Percentiles rank a stretch among this genome's conserved stretches.
phyloP scores from a whole-genome alignment of 768 basidiomycete species.

The Crepidotus variabilis region DNA sequence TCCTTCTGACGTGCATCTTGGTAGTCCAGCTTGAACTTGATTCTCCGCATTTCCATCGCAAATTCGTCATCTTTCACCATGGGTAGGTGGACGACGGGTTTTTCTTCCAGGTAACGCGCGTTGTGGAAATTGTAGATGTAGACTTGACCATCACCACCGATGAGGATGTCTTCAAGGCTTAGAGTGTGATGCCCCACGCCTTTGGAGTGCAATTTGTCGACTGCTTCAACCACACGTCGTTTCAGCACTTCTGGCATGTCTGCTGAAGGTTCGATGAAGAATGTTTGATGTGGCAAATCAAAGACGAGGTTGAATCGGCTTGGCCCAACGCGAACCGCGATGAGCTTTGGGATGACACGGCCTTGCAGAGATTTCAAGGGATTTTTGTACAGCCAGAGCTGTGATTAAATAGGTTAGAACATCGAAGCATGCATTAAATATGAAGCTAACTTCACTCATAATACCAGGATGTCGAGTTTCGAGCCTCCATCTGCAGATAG shows the following conservation, averaged over 20 bases:
- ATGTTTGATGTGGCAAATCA: constrained; percentile 52
- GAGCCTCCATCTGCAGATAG: not conserved
- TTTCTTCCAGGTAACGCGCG: constrained; percentile 24
- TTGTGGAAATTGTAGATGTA: constrained; percentile 54
- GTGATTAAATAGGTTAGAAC: not conserved
- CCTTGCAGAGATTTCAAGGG: constrained; percentile 53
- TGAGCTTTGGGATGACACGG: constrained; percentile 46
- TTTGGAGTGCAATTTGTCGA: constrained; percentile 40
- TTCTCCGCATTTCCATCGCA: constrained; percentile 48
- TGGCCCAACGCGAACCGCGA: constrained; percentile 41
- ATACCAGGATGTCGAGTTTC: constrained; percentile 3
- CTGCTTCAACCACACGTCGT: constrained; percentile 46
- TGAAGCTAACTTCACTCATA: not conserved
- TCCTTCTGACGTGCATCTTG: constrained; percentile 21
- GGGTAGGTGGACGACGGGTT: constrained; percentile 28
- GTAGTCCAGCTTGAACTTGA: constrained; percentile 51
- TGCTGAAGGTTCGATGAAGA: constrained; percentile 60
- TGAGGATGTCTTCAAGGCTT: constrained; percentile 49
- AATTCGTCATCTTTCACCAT: constrained; percentile 38
- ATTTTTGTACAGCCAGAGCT: constrained; percentile 51
- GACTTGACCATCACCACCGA: constrained; percentile 49
- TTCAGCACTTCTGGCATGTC: constrained; percentile 56
- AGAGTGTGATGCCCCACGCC: constrained; percentile 48
- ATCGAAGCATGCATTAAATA: not conserved
- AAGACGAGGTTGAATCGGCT: constrained; percentile 40